These are phyloP conservation scores for Populus hybrid DNA, from an alignment of 441 rosid species.

Conservation along the genomic window DNA sequence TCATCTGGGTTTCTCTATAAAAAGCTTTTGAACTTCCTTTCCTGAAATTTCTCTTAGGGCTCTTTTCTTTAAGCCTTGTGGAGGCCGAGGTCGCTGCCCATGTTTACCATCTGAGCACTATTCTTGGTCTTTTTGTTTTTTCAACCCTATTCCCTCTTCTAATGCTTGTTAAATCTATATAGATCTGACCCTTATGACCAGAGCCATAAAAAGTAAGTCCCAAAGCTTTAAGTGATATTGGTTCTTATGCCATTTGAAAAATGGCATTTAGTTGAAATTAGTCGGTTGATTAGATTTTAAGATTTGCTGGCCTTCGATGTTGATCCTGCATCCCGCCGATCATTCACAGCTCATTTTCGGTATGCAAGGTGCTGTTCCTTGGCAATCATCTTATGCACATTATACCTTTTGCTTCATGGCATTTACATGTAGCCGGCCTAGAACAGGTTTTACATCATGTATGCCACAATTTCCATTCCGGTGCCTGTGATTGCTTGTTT, in stretches of 20 bases:
- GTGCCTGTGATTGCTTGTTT: neutral
- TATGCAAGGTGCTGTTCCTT: neutral
- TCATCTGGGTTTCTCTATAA: neutral
- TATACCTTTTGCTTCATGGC: too few species aligned
- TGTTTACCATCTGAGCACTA: neutral
- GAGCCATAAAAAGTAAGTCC: neutral
- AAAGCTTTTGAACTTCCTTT: neutral
- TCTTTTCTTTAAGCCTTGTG: neutral
- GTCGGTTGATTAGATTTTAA: neutral
- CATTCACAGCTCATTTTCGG: neutral
- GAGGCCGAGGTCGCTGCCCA: neutral
- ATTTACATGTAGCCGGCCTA: too few species aligned
- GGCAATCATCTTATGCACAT: neutral
- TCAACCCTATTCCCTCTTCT: neutral
- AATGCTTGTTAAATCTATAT: too few species aligned
- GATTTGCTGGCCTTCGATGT: neutral
- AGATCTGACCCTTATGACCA: too few species aligned
- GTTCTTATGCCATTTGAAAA: neutral
- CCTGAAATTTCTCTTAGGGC: neutral
- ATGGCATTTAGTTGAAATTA: neutral
- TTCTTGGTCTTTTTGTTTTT: neutral
- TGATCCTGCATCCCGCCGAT: neutral
- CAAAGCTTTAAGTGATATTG: neutral
- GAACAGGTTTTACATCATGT: neutral
- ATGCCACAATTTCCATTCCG: neutral